Base-by-base conservation (phyloP, 2,329 filamentous ascomycete genomes). In the Penicillium sp. region DNA sequence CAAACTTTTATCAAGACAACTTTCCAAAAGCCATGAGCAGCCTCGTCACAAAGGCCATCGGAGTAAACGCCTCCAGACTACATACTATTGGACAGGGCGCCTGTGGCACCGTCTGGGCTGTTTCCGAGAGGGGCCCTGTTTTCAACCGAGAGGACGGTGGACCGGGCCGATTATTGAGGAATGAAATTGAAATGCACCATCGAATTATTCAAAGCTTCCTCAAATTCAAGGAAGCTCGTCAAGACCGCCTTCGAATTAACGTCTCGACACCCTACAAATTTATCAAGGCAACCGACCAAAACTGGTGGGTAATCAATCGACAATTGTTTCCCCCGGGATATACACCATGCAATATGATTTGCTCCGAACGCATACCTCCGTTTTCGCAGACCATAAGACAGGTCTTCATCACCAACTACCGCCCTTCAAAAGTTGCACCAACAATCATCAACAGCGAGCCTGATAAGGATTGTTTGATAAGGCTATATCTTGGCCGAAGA, bases 391-490 rank as follows among this genome's bases (percentile, higher is more conserved):
- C 45, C 2, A 61, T 62, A 2, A 61, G 75, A 44, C 51, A 63
- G 8, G 36, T 62, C 6, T 58, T 78, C 1, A 67, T 75, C 5
- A 59, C 67, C 0, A 57, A 47, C 11, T 77, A 71, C 57, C 77
- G 73, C 41, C 65, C 70, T 0, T 18, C 55, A 3, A 35, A 57
- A 0, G 48, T 74, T 0, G 29, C 18, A 8, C 5, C 48, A 1
- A 51, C 65, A 18, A 73, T 74, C n/a, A 55, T 66, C 27, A 14
- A 7, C 11, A 71, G 72, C 35, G 48, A 57, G 1, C 65, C 63
- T 4, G 74, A 79, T 45, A 58, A 73, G n/a, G 75, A 79, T 53
- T 84, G 80, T 44, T 66, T 84, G 0, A 64, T 81, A 10, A 74
- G 81, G 1, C 71, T 74, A 0, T 83, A 82, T 45, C 64, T 84